Conservation (phyloP, 305 asterid genomes). For the Coffea humblotiana region DNA sequence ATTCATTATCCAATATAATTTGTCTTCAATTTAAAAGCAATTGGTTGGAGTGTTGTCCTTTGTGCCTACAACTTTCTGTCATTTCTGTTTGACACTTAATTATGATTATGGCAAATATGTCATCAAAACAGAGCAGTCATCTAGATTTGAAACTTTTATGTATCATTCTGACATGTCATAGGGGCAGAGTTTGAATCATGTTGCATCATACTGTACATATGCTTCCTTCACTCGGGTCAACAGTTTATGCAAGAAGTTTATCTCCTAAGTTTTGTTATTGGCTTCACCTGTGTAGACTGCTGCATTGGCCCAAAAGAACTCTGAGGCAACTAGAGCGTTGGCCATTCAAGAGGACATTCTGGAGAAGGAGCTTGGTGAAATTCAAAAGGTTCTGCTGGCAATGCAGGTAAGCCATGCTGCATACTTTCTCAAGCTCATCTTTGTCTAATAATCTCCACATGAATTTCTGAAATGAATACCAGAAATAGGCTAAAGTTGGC, state of each 20-base stretch:
- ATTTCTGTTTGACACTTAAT: background rate
- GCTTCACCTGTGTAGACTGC: constrained; percentile 48
- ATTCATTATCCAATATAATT: background rate
- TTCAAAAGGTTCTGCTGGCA: constrained; percentile 77
- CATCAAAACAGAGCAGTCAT: background rate
- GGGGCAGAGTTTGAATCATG: constrained; percentile 6
- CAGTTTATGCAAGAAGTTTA: background rate
- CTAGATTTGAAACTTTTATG: background rate
- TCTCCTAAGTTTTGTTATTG: background rate
- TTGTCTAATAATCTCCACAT: background rate
- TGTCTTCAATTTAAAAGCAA: background rate
- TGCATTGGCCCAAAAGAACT: constrained; percentile 70
- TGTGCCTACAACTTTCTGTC: background rate
- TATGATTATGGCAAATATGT: background rate
- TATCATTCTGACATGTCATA: background rate
- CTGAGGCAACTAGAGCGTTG: constrained; percentile 79
- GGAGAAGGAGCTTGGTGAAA: constrained; percentile 77
- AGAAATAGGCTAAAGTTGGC: background rate
- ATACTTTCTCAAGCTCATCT: background rate
- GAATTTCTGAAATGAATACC: background rate
- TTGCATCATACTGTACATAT: background rate
- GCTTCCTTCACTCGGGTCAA: background rate
- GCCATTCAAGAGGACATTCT: constrained; percentile 67
- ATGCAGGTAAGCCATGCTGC: constrained; percentile 67
- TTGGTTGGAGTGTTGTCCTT: background rate